Evolutionary conservation across 257 asterid genomes (phyloP), one percentile per base, ranked within the genome.

Genomic region (Mentha longifolia): DNA sequence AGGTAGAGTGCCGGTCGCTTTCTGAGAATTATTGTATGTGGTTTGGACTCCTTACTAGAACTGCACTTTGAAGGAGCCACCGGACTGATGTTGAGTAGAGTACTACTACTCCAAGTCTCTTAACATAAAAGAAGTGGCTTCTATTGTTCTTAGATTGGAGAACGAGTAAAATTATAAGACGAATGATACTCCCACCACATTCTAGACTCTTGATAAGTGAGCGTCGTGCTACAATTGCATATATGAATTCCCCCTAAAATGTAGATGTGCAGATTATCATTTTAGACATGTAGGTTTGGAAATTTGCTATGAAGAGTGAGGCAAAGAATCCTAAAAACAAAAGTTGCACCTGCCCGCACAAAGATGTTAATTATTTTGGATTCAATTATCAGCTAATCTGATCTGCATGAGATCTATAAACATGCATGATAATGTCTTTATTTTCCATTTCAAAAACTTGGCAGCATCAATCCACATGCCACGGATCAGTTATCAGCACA

Each of bases 391-490:
- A n/a, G n/a, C n/a, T n/a, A n/a, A n/a, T n/a, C n/a, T n/a, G n/a
- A n/a, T n/a, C n/a, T n/a, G n/a, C n/a, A 52, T 10, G 43, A 41
- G 31, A 33, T 71, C 51, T 37, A 15, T 41, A 11, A 49, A 59
- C 57, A 59, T 70, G 69, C 11, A 35, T 33, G 6, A 30, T 52
- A 42, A 13, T 47, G 46, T 66, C 16, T 13, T 49, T 74, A 8
- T 54, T 58, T 39, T n/a, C 25, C 56, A 76, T 17, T 60, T 39
- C 2, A 61, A n/a, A 65, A 30, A 51, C 33, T 74, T 62, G 69
- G 50, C 79, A 91, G 98, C 96, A 84, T 91, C 98, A 52, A 85
- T 91, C 74, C 97, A 94, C 85, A 89, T 89, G 96, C 97, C 97
- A 60, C 82, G 97, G 68, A 89, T 94, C 52, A 92, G 95, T 58